Evolutionary conservation across 495 filamentous ascomycete species (phyloP).

Genomic region (Podospora australis): DNA sequence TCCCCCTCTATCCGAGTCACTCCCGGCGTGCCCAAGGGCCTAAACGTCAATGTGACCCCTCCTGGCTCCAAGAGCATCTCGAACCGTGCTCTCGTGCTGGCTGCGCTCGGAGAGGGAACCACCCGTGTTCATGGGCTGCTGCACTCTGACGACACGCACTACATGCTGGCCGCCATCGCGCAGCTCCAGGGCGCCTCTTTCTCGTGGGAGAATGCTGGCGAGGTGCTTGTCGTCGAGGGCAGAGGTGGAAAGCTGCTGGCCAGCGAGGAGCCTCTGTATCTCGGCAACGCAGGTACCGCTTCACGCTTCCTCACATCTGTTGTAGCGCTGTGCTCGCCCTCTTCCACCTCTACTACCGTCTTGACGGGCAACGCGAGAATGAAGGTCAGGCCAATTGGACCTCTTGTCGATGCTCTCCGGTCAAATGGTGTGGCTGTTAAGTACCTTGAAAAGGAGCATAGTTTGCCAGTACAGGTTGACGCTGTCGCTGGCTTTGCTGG

Average conservation of each 20-base stretch:
- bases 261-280: constrained; percentile 69
- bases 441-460: constrained; percentile 73
- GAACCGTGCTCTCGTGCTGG: constrained; percentile 87
- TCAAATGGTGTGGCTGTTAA: constrained; percentile 76
- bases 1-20: constrained; percentile 70
- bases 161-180: constrained; percentile 86
- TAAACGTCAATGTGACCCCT: constrained; percentile 70
- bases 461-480: constrained; percentile 75
- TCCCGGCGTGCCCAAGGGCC: constrained; percentile 56
- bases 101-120: constrained; percentile 79
- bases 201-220: constrained; percentile 88
- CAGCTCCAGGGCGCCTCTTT: constrained; percentile 84
- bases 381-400: constrained; percentile 90
- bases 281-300: constrained; percentile 95
- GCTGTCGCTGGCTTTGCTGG: constrained; percentile 85
- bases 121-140: constrained; percentile 87
- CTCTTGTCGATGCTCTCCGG: constrained; percentile 85
- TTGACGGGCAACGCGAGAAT: constrained; percentile 93
- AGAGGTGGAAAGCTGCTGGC: constrained; percentile 81
- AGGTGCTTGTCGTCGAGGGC: constrained; percentile 81
- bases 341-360: constrained; percentile 57
- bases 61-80: constrained; percentile 98
- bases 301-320: constrained; percentile 94
- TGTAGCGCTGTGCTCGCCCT: constrained; percentile 70
- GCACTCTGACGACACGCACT: constrained; percentile 94